Conservation (phyloP, 768 basidiomycete genomes). For the Leccinellum rugosiceps region DNA sequence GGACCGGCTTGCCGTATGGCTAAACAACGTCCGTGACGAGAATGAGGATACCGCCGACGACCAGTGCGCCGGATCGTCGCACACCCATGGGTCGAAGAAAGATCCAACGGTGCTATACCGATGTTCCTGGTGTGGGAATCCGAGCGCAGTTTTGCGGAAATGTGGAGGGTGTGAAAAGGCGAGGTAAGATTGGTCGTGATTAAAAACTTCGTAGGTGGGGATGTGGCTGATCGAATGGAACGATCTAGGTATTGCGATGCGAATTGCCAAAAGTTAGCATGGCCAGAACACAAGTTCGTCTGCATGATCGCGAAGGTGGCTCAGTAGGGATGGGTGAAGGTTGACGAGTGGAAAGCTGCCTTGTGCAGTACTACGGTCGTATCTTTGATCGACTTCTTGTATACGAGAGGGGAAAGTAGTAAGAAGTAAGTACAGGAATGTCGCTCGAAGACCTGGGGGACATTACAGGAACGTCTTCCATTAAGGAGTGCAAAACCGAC, state of each 20-base stretch:
- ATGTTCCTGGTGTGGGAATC: slow-evolving; percentile 63
- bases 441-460: no score
- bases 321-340: no score
- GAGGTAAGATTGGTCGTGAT: slow-evolving; percentile 26
- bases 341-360: no score
- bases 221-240: not conserved
- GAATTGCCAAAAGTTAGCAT: slow-evolving; percentile 12
- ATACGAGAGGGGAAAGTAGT: no score
- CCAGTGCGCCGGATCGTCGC: no score
- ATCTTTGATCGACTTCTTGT: no score
- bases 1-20: slow-evolving; percentile 55
- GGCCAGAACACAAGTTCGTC: slow-evolving; percentile 11
- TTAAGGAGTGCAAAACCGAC: no score
- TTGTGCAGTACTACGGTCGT: no score
- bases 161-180: slow-evolving; percentile 44
- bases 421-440: no score
- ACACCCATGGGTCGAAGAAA: slow-evolving; percentile 9
- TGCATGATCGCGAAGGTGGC: not conserved
- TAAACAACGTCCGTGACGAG: slow-evolving; percentile 43
- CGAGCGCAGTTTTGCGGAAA: slow-evolving; percentile 53
- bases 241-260: slow-evolving; percentile 11
- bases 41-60: not conserved
- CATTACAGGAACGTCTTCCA: no score
- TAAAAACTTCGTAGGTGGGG: no score
- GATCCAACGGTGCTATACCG: slow-evolving; percentile 47